A percentile compares a stretch with the other conserved stretches of the same genome.
Evolutionary conservation across 495 filamentous ascomycete species (phyloP).

Genomic region (Penicillium goetzii): DNA sequence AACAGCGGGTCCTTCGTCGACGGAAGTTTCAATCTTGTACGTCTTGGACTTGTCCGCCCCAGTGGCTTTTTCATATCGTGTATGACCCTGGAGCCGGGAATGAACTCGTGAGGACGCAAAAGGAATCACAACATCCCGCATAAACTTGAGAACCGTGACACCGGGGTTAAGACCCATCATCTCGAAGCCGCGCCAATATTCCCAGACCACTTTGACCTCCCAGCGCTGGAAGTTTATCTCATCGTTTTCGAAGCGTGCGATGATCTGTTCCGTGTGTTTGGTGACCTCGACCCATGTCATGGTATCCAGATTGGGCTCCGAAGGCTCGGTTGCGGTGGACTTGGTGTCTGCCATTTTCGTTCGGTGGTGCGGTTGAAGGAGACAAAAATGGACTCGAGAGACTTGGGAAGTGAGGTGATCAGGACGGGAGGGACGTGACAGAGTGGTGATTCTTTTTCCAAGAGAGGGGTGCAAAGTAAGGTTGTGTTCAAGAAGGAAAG

Average conservation of each 20-base stretch:
- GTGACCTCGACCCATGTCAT: conserved; percentile 7
- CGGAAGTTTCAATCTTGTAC: background rate
- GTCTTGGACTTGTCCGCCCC: conserved; percentile 5
- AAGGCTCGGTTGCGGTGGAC: background rate
- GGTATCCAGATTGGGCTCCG: background rate
- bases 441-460: background rate
- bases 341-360: background rate
- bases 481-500: background rate
- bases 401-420: background rate
- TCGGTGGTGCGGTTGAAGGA: background rate
- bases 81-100: background rate
- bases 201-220: conserved; percentile 8
- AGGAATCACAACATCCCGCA: conserved; percentile 6
- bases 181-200: conserved; percentile 11
- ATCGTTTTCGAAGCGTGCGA: background rate
- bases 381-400: background rate
- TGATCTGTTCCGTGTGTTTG: background rate
- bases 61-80: conserved; percentile 1
- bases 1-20: conserved; percentile 1
- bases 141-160: background rate
- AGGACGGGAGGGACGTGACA: background rate
- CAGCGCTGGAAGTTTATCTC: conserved; percentile 4
- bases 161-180: conserved; percentile 6
- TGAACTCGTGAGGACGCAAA: conserved; percentile 6
- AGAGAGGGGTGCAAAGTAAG: background rate